A percentile compares a stretch with the other conserved stretches of the same genome.
phyloP scores from a whole-genome alignment of 2,329 filamentous ascomycete species.

The Aureobasidium pullulans region DNA sequence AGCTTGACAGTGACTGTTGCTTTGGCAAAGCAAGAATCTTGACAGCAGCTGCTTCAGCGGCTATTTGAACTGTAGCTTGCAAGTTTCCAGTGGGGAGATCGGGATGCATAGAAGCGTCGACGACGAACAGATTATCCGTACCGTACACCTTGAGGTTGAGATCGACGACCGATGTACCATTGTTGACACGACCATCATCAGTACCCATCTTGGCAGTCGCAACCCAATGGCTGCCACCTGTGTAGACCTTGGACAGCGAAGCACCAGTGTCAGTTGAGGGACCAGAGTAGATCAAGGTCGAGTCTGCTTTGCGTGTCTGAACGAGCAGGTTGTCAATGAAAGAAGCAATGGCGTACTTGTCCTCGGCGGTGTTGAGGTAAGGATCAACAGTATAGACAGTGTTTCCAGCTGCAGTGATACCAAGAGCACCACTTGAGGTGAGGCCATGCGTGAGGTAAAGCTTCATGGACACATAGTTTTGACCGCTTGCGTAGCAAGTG shows the following conservation, averaged over 20 bases:
- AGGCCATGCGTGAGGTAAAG: slow-evolving; percentile 51
- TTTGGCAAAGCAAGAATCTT: slow-evolving; percentile 27
- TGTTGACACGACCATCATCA: slow-evolving; percentile 44
- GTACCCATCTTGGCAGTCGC: slow-evolving; percentile 55
- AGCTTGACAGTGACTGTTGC: neutral
- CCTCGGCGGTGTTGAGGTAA: slow-evolving; percentile 44
- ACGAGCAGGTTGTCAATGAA: slow-evolving; percentile 40
- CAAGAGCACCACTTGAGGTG: slow-evolving; percentile 39
- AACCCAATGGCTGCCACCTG: slow-evolving; percentile 29
- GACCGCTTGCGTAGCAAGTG: slow-evolving; percentile 22
- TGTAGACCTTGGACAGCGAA: neutral
- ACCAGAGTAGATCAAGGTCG: slow-evolving; percentile 34
- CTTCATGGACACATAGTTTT: slow-evolving; percentile 48
- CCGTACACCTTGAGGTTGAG: slow-evolving; percentile 54
- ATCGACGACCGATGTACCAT: slow-evolving; percentile 55
- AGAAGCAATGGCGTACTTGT: slow-evolving; percentile 33
- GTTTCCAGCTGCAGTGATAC: slow-evolving; percentile 29
- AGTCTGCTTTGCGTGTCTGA: slow-evolving; percentile 18
- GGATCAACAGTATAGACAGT: slow-evolving; percentile 41
- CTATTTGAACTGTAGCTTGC: slow-evolving; percentile 54
- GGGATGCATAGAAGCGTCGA: slow-evolving; percentile 60
- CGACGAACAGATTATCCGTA: slow-evolving; percentile 29
- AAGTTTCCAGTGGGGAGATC: slow-evolving; percentile 61
- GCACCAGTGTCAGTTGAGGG: slow-evolving; percentile 25
- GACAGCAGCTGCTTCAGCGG: slow-evolving; percentile 50